Conservation (phyloP, 2,329 filamentous ascomycete genomes). For the Diaporthe sp. region DNA sequence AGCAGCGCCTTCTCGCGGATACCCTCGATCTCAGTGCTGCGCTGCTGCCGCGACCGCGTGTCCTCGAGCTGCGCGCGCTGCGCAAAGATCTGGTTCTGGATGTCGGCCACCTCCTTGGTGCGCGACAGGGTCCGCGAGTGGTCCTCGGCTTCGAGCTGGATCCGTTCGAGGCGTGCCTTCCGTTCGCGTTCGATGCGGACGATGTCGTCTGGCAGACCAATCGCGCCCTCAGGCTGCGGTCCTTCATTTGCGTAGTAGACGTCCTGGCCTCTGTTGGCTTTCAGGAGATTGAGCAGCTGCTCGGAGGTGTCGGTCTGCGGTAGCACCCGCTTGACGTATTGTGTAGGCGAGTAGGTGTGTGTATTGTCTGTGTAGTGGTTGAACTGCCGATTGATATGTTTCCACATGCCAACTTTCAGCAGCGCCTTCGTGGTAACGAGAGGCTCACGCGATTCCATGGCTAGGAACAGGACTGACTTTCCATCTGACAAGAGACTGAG, state of each 20-base stretch:
- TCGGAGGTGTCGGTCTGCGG: constrained; percentile 51
- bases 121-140: constrained; percentile 62
- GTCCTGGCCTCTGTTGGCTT: constrained; percentile 64
- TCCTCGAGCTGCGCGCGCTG: constrained; percentile 66
- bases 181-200: constrained; percentile 64
- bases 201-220: constrained; percentile 65
- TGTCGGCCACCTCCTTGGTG: constrained; percentile 62
- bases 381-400: constrained; percentile 70
- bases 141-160: constrained; percentile 61
- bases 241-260: constrained; percentile 67
- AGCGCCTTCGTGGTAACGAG: constrained; percentile 68
- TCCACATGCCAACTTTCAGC: constrained; percentile 75
- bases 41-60: constrained; percentile 59
- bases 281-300: constrained; percentile 61
- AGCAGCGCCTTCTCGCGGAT: constrained; percentile 59
- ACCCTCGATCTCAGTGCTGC: constrained; percentile 58
- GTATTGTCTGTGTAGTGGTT: constrained; percentile 66
- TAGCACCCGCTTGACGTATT: constrained; percentile 67
- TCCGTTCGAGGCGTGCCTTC: constrained; percentile 58
- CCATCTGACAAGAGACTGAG: constrained; percentile 66
- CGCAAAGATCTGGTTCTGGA: constrained; percentile 64
- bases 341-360: constrained; percentile 73
- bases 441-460: constrained; percentile 69
- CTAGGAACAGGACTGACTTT: constrained; percentile 71
- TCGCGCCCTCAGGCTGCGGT: constrained; percentile 65